Evolutionary conservation across 495 filamentous ascomycete genomes (phyloP), one percentile per base, ranked within the genome.

Genomic region (Talaromyces liani): DNA sequence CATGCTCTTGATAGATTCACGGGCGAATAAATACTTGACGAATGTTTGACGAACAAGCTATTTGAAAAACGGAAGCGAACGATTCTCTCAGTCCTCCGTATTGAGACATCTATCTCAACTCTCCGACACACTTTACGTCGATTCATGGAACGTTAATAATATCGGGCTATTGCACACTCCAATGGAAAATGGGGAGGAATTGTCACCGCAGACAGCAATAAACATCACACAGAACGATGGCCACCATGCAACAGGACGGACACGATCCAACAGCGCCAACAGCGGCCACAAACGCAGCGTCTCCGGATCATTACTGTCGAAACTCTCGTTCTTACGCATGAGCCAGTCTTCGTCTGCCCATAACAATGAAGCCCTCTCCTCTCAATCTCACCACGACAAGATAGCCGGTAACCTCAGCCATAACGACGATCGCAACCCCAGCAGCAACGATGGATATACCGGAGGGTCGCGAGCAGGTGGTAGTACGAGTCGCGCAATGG

Each of bases 211-310:
- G 18, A 25, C 60, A 34, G 20, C 47, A 54, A 33, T 49, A 53
- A 20, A 22, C 10, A 20, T 5, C 25, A 14, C 36, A 45, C 36
- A 47, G 2, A 47, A 60, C n/a, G 33, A 47, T 25, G 25, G 8
- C 31, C 58, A n/a, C 12, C 41, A 10, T 14, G 3, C 41, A 36
- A 16, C 58, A 41, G 39, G 70, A 65, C 74, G 77, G 58, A 49
- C 71, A 58, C 77, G 76, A 63, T 75, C 76, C 14, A 71, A 64
- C 61, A 78, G 74, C 68, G 70, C 73, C 68, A 76, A 67, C 70
- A 75, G 73, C 66, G 73, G 77, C 60, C 87, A 89, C 75, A 88
- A 82, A 70, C 81, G 87, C 69, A 88, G 77, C 68, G 69, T 86
- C 31, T 90, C 89, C 4, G 87, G 85, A 60, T 87, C 81, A 84